Conservation (phyloP, 495 filamentous ascomycete genomes). For the Aspergillus sclerotiicarbonarius region DNA sequence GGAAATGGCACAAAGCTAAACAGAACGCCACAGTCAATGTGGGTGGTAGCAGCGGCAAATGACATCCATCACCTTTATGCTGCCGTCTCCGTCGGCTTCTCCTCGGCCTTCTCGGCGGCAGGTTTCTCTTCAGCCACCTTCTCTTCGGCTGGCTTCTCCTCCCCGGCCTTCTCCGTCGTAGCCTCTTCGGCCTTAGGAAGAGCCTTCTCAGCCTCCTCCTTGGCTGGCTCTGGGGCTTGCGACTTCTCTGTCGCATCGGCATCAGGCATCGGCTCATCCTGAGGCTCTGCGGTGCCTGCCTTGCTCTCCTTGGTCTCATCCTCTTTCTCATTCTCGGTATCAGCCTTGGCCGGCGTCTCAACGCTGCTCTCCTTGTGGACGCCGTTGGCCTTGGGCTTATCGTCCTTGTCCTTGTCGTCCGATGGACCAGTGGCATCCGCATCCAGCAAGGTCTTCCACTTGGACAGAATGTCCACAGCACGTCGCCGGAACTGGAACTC, state of each 20-base stretch:
- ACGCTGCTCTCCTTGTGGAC: constrained; percentile 47
- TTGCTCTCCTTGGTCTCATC: constrained; percentile 40
- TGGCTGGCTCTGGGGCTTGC: constrained; percentile 22
- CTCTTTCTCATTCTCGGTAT: constrained; percentile 48
- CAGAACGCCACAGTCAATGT: neutral
- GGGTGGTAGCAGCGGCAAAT: neutral
- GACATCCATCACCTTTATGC: constrained; percentile 15
- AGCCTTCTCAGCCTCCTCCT: constrained; percentile 26
- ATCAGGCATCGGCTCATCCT: constrained; percentile 41
- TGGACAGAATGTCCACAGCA: constrained; percentile 67
- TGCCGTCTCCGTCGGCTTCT: constrained; percentile 20
- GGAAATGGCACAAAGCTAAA: neutral
- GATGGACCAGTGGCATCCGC: constrained; percentile 45
- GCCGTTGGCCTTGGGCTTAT: constrained; percentile 49
- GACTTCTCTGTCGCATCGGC: constrained; percentile 28
- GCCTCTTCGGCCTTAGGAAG: constrained; percentile 20
- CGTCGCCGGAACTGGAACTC: constrained; percentile 82
- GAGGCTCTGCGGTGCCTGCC: constrained; percentile 36
- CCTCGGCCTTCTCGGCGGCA: constrained; percentile 19
- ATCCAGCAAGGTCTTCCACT: constrained; percentile 79
- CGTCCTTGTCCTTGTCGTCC: constrained; percentile 43
- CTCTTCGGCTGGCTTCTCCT: constrained; percentile 17
- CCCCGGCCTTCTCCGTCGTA: constrained; percentile 12
- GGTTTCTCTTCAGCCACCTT: constrained; percentile 22
- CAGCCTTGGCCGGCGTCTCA: constrained; percentile 38